Percentiles rank a stretch among this genome's conserved stretches.
Evolutionary conservation across 2,329 filamentous ascomycete genomes (phyloP).

Genomic region (Fusarium redolens): DNA sequence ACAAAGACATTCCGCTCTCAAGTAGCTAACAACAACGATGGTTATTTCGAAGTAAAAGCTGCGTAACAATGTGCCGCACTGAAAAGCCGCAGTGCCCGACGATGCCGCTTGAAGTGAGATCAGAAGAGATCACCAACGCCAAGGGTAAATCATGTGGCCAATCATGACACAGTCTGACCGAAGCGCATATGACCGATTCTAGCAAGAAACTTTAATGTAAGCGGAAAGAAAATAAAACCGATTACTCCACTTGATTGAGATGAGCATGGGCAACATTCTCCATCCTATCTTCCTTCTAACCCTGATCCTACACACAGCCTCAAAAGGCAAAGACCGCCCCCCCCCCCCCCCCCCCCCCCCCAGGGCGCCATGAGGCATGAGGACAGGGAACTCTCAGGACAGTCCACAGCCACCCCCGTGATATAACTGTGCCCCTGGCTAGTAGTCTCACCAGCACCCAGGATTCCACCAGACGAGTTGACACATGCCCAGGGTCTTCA

Average conservation of each 20-base stretch:
- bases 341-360: neutral
- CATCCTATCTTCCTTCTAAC: slow-evolving; percentile 7
- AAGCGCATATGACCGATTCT: neutral
- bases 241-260: neutral
- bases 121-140: neutral
- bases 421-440: slow-evolving; percentile 2
- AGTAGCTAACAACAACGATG: neutral
- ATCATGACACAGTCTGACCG: neutral
- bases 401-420: slow-evolving; percentile 23
- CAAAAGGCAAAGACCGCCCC: neutral
- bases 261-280: neutral
- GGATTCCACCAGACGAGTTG: neutral
- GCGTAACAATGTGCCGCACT: neutral
- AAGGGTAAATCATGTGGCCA: neutral
- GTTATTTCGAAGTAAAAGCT: neutral
- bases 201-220: slow-evolving; percentile 5
- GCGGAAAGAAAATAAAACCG: neutral
- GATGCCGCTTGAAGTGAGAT: neutral
- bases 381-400: neutral
- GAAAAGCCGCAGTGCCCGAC: neutral
- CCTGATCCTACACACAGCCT: slow-evolving; percentile 21
- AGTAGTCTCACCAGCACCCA: neutral
- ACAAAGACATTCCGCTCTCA: neutral
- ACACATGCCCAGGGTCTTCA: neutral
- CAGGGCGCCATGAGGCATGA: slow-evolving; percentile 1